Evolutionary conservation across 129 eudicot species (phyloP).

Genomic region (Sambucus nigra): DNA sequence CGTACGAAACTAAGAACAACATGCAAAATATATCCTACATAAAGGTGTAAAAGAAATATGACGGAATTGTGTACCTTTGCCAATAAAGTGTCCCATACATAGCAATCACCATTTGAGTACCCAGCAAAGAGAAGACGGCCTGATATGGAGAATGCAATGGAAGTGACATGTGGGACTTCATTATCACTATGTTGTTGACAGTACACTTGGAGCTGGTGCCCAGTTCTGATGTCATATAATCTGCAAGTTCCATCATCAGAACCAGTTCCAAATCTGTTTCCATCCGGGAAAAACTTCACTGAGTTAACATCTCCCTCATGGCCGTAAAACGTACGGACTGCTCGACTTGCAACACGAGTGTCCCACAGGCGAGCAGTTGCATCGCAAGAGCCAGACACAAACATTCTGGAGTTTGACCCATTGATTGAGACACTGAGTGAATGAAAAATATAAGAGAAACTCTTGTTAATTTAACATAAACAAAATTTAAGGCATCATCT

Average conservation of each 20-base stretch:
- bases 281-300: slow-evolving; percentile 93
- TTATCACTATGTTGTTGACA: slow-evolving; percentile 37
- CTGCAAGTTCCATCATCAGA: slow-evolving; percentile 91
- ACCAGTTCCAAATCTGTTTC: slow-evolving; percentile 92
- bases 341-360: slow-evolving; percentile 91
- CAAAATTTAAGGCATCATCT: too few relatives aligned
- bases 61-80: slow-evolving; percentile 51
- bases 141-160: slow-evolving; percentile 80
- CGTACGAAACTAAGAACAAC: too few relatives aligned
- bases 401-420: slow-evolving; percentile 70
- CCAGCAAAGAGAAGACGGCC: slow-evolving; percentile 89
- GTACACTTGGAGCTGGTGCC: slow-evolving; percentile 94
- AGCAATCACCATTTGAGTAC: slow-evolving; percentile 80
- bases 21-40: not conserved
- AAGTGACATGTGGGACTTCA: slow-evolving; percentile 44
- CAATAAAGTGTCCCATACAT: slow-evolving; percentile 91
- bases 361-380: slow-evolving; percentile 92
- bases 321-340: slow-evolving; percentile 79
- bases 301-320: slow-evolving; percentile 88
- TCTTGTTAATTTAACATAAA: not conserved
- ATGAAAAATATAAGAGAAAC: not conserved
- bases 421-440: slow-evolving; percentile 64
- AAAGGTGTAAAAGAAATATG: not conserved
- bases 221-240: slow-evolving; percentile 88
- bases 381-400: slow-evolving; percentile 89